These are phyloP conservation scores for Triangularia verruculosa DNA, from an alignment of 2,329 filamentous ascomycete genomes.

Conservation along the genomic window DNA sequence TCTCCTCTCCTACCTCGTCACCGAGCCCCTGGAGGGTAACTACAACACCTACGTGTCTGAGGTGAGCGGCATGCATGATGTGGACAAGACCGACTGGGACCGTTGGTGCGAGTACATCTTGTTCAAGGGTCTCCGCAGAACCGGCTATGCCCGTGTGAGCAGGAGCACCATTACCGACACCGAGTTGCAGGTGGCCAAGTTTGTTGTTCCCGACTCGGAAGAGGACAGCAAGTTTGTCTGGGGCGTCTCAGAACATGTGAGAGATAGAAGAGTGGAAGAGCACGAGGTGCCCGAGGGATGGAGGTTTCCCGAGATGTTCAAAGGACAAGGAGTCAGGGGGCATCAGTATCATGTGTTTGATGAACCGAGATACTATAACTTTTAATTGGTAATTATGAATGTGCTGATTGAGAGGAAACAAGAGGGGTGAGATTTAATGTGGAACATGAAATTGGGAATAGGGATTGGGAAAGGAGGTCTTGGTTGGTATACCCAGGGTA, in stretches of 20 bases:
- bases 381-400: conserved; percentile 26
- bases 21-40: conserved; percentile 84
- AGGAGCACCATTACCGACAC: conserved; percentile 94
- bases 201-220: conserved; percentile 72
- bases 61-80: conserved; percentile 87
- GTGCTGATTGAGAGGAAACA: background rate
- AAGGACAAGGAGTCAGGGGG: conserved; percentile 79
- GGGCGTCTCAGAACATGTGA: conserved; percentile 47
- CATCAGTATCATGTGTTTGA: conserved; percentile 95
- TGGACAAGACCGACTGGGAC: conserved; percentile 91
- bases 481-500: background rate
- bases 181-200: conserved; percentile 94
- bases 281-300: conserved; percentile 70
- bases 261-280: conserved; percentile 62
- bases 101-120: conserved; percentile 99
- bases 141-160: conserved; percentile 86
- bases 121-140: conserved; percentile 82
- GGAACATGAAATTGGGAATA: background rate
- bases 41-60: conserved; percentile 94
- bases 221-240: conserved; percentile 50
- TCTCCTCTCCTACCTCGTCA: conserved; percentile 88
- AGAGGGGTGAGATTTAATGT: background rate
- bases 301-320: conserved; percentile 82
- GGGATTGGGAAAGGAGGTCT: background rate
- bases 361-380: conserved; percentile 71